Evolutionary conservation across 2,329 filamentous ascomycete species (phyloP), one percentile per base, ranked within the genome.

Genomic region (Xylariaceae sp.): DNA sequence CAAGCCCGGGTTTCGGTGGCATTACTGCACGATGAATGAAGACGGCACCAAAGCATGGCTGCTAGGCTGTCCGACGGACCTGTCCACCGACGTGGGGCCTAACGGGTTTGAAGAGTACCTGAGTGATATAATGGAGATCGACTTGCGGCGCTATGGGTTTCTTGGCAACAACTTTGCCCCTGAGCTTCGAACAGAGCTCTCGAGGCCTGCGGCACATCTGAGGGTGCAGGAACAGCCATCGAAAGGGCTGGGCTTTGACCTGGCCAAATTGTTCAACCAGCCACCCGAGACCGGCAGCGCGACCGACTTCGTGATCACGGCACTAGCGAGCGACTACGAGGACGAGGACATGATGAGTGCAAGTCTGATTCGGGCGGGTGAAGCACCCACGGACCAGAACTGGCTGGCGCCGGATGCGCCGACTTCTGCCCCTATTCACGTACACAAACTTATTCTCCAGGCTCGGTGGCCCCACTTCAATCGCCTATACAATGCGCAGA

Each of bases 401-500:
- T 81, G 77, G 76, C 65, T 80, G 11, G 64, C 73, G 4, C 66
- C 75, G 0, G 75, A 80, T 43, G 65, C 72, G 1, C 69, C 72
- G 1, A 86, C 82, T 0, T 94, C 88, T 0, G 71, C 72, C 18
- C 87, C 89, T 0, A 96, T 98, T 33, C 83, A 96, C 54, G 90
- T 96, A 4, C 92, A 98, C 59, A 87, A 86, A 40, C 80, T 98
- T 36, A 95, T 98, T 33, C 71, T 98, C 7, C 86, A 93, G 57
- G 83, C 92, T 14, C 83, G 92, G 32, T 98, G 92, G 92, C 89
- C 92, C 18, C 92, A 98, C 59, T 98, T 98, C 63, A 80, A 83
- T 25, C 82, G 92, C 12, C 68, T 98, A 3, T 96, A 94, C 65
- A 81, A 83, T 32, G 80, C 90, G 4, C 88, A 95, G 53, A 98